Evolutionary conservation across 345 rosid species (phyloP).

Genomic region (Streptanthus diversifolius): DNA sequence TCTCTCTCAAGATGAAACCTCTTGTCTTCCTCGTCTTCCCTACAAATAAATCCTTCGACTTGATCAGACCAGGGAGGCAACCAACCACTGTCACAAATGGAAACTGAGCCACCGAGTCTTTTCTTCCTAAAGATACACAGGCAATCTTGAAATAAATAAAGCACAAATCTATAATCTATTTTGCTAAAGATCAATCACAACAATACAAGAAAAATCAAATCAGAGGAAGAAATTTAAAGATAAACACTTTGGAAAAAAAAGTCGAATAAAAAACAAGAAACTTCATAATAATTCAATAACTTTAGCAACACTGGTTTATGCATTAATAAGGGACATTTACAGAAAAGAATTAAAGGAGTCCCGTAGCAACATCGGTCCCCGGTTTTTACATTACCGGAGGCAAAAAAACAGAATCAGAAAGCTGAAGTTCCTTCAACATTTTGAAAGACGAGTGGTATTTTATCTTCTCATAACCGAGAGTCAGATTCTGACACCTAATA

Average conservation of each 20-base stretch:
- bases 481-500: background rate
- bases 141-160: too few species aligned
- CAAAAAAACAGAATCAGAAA: too few species aligned
- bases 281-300: too few species aligned
- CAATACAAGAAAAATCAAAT: too few species aligned
- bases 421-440: background rate
- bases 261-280: too few species aligned
- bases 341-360: background rate
- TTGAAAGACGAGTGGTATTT: constrained; percentile 2
- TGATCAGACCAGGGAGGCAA: constrained; percentile 67
- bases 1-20: constrained; percentile 26
- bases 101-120: constrained; percentile 67
- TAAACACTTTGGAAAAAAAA: too few species aligned
- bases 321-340: too few species aligned
- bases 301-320: too few species aligned
- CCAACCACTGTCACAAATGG: constrained; percentile 61
- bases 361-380: too few species aligned
- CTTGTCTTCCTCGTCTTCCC: constrained; percentile 63
- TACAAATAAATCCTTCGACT: constrained; percentile 70
- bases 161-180: background rate
- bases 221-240: too few species aligned
- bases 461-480: background rate
- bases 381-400: too few species aligned
- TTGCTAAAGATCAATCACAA: too few species aligned
- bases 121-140: constrained; percentile 73